phyloP scores from a whole-genome alignment of 1,139 yeast genomes.

The Suhomyces yuchorum region DNA sequence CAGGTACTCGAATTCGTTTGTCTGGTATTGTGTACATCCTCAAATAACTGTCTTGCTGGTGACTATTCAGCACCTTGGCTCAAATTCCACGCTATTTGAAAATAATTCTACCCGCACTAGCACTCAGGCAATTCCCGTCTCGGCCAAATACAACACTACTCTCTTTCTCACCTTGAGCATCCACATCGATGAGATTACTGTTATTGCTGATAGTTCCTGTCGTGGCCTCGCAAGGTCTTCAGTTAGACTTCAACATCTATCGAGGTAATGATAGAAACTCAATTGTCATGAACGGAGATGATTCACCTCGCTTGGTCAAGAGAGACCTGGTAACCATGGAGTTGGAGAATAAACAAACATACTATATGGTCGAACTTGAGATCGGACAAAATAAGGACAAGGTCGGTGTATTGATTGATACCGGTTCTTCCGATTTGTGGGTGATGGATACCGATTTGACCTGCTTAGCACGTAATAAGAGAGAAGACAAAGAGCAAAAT shows the following conservation, averaged over 20 bases:
- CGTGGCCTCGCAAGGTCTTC: conserved; percentile 6
- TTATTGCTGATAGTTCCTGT: conserved; percentile 2
- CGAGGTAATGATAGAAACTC: conserved; percentile 14
- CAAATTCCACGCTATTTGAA: neutral
- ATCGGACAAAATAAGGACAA: conserved; percentile 37
- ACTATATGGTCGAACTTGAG: conserved; percentile 47
- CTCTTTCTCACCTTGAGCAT: neutral
- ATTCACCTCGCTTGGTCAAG: conserved; percentile 24
- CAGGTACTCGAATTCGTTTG: neutral
- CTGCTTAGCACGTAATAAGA: conserved; percentile 20
- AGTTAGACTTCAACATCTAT: conserved; percentile 19
- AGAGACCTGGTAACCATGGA: conserved; percentile 44
- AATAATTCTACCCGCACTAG: neutral
- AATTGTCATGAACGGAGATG: conserved; percentile 1
- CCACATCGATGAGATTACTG: neutral
- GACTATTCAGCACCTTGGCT: neutral
- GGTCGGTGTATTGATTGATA: conserved; percentile 42
- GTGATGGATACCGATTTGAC: conserved; percentile 38
- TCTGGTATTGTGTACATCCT: neutral
- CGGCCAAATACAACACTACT: neutral
- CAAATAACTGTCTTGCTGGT: neutral
- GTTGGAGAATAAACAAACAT: conserved; percentile 46
- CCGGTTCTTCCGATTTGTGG: conserved; percentile 54
- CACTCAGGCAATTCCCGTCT: neutral
- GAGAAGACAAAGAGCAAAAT: neutral